Evolutionary conservation across 352 stramenopile genomes (phyloP).

Genomic region (Phytopythium ostracodes): DNA sequence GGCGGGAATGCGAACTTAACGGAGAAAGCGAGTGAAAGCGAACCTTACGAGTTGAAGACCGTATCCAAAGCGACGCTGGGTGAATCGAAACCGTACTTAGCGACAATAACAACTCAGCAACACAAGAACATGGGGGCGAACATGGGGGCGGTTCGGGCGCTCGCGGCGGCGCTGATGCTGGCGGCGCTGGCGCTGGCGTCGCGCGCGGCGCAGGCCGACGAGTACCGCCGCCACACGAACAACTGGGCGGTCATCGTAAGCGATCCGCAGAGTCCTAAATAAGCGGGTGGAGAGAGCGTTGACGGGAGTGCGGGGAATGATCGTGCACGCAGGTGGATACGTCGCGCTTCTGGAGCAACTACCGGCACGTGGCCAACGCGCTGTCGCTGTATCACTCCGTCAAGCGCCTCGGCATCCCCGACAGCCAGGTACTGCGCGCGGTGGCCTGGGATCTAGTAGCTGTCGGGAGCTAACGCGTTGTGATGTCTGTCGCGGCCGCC

Average conservation of each 20-base stretch:
- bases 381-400: constrained; percentile 94
- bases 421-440: constrained; percentile 75
- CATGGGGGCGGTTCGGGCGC: constrained; percentile 4
- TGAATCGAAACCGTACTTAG: not conserved
- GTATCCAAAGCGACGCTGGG: no score
- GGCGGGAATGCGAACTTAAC: not conserved
- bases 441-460: not conserved
- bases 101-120: not conserved
- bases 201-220: constrained; percentile 14
- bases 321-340: constrained; percentile 76
- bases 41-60: not conserved
- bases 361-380: constrained; percentile 94
- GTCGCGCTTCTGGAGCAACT: constrained; percentile 98
- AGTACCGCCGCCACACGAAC: constrained; percentile 77
- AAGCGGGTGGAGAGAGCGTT: not conserved
- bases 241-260: constrained; percentile 85
- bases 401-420: constrained; percentile 89
- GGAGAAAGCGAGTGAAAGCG: not conserved
- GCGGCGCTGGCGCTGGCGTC: not conserved
- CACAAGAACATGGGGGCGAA: not conserved
- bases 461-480: not conserved
- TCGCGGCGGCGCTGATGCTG: constrained; percentile 30
- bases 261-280: not conserved
- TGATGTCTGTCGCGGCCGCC: no score
- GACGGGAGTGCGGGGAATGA: not conserved